A percentile compares a stretch with the other conserved stretches of the same genome.
Conservation (phyloP, 306 rosid species). For the Malus orientalis region DNA sequence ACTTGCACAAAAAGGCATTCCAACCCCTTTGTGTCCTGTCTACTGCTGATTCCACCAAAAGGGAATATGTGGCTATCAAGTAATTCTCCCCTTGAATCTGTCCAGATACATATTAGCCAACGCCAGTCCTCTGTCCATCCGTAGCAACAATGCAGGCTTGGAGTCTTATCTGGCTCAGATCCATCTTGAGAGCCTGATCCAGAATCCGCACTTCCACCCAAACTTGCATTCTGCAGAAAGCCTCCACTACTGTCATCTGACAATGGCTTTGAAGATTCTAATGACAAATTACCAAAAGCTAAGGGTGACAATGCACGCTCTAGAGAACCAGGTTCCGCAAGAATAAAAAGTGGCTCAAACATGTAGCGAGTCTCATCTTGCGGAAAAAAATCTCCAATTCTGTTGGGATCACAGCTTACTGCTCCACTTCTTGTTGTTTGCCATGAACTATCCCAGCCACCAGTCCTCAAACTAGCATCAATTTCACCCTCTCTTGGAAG, state of each 20-base stretch:
- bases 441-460: conserved; percentile 93
- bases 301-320: conserved; percentile 69
- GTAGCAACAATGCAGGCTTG: conserved; percentile 97
- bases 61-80: conserved; percentile 88
- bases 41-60: conserved; percentile 97
- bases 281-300: conserved; percentile 41
- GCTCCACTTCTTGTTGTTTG: conserved; percentile 71
- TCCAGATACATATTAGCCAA: conserved; percentile 97
- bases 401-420: conserved; percentile 64
- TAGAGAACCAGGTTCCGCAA: conserved; percentile 87
- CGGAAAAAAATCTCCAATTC: conserved; percentile 60
- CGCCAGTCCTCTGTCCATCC: conserved; percentile 99
- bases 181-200: conserved; percentile 70
- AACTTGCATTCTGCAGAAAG: conserved; percentile 46
- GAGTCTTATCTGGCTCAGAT: conserved; percentile 62
- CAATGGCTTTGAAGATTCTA: conserved; percentile 68
- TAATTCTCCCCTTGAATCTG: conserved; percentile 95
- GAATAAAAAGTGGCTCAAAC: conserved; percentile 97
- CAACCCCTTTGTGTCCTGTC: conserved; percentile 98
- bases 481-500: conserved; percentile 95
- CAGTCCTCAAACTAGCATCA: conserved; percentile 82
- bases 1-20: conserved; percentile 93
- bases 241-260: conserved; percentile 73
- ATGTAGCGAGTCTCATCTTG: conserved; percentile 77
- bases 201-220: conserved; percentile 55